Conservation (phyloP, 495 filamentous ascomycete genomes). For the Parmelia sp. region DNA sequence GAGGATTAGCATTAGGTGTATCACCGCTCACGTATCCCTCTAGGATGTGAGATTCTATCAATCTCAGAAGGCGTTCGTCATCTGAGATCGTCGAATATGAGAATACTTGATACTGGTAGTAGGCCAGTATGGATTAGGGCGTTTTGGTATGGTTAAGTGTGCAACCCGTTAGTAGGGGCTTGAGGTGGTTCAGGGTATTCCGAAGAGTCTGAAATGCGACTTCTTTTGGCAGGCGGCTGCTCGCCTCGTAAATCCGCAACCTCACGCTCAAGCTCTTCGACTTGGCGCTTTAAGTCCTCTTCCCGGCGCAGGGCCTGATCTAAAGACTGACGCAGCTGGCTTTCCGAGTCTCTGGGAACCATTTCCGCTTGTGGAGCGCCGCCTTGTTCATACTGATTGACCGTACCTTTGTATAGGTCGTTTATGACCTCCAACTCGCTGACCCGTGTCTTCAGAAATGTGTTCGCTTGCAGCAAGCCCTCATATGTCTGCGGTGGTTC, state of each 20-base stretch:
- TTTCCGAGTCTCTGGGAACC: conserved; percentile 52
- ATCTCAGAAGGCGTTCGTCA: background rate
- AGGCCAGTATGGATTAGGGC: background rate
- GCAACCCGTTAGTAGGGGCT: conserved; percentile 9
- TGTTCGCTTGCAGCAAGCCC: conserved; percentile 67
- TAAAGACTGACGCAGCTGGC: conserved; percentile 57
- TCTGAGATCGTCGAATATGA: background rate
- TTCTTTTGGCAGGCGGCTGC: conserved; percentile 44
- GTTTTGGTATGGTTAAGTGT: conserved; percentile 1
- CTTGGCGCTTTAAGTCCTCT: conserved; percentile 70
- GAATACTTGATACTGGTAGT: background rate
- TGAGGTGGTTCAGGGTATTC: conserved; percentile 35
- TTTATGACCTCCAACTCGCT: conserved; percentile 95
- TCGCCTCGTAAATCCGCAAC: conserved; percentile 37
- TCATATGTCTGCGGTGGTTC: conserved; percentile 78
- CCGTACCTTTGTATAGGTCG: conserved; percentile 81
- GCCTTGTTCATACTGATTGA: conserved; percentile 77
- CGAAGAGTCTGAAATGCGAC: conserved; percentile 41
- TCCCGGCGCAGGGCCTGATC: conserved; percentile 72
- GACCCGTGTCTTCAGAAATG: conserved; percentile 79
- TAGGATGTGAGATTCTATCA: background rate
- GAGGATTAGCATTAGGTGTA: conserved; percentile 12
- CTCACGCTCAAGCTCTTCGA: conserved; percentile 73
- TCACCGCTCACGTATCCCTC: background rate
- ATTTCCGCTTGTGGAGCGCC: conserved; percentile 59